Evolutionary conservation across 2,329 filamentous ascomycete species (phyloP), one percentile per base, ranked within the genome.

Genomic region (Fusarium concolor): DNA sequence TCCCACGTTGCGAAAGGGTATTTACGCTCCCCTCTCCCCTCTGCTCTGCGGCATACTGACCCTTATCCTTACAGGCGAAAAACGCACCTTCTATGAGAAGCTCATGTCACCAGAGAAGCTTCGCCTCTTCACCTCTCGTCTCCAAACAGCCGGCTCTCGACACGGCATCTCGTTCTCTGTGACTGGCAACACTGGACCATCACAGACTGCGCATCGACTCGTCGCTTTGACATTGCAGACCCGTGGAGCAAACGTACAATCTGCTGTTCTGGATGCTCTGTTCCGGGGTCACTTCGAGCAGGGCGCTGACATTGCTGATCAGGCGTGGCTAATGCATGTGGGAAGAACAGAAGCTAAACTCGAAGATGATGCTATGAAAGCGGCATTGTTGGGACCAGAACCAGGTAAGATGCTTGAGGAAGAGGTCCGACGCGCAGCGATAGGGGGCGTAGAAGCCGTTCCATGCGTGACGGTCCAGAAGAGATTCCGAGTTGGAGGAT

Each of bases 401-500:
- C 65, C 67, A 17, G 77, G 69, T 3, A 53, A 67, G 12, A 46
- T 62, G 10, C 69, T 81, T 15, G 77, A 81, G 59, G 70, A 70
- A 10, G 74, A 78, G 57, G 76, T 76, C 2, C 54, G 72, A 42
- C 64, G 45, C 10, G 77, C 78, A 41, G 70, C 71, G 24, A 63
- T 70, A 12, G 65, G 71, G 6, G 78, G 77, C 9, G 79, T 94
- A 53, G 83, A 82, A 57, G 92, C 91, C 1, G 91, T 94, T 69
- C 92, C 92, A 17, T 89, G 90, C 70, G 92, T 92, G 72, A 89
- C 88, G 3, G 84, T 95, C 50, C 90, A 93, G 74, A 87, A 84
- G 2, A 81, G 82, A 72, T 93, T 88, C 77, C 85, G 89, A 67
- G 82, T 95, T 18, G 88, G 89, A 10, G 92, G 92, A 1, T 91